These are phyloP conservation scores for Aquilaria agallochum DNA, from an alignment of 441 rosid species.

Conservation along the genomic window DNA sequence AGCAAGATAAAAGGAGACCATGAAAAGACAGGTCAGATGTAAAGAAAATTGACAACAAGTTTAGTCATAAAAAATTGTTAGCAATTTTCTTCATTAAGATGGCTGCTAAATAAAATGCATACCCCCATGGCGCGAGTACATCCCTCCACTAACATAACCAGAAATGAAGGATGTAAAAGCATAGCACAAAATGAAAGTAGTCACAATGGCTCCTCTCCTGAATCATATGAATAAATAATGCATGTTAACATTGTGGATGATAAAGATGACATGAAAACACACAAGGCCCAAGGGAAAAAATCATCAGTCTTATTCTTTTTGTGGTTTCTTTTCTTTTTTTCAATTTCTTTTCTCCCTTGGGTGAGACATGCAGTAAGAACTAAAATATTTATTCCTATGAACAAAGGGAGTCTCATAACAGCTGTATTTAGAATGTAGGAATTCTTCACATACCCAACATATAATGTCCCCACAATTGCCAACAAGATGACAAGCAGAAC, in stretches of 20 bases:
- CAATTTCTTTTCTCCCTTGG: too few relatives aligned
- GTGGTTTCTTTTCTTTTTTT: too few relatives aligned
- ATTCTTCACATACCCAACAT: slow-evolving; percentile 73
- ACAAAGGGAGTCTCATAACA: background rate
- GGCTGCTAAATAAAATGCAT: slow-evolving; percentile 17
- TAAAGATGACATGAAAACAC: background rate
- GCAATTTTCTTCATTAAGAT: too few relatives aligned
- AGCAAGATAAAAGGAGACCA: background rate
- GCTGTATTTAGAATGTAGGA: background rate
- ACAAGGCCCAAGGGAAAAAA: too few relatives aligned
- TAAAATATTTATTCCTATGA: too few relatives aligned
- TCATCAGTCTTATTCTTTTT: too few relatives aligned
- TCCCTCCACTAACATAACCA: slow-evolving; percentile 99
- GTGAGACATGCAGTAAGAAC: too few relatives aligned
- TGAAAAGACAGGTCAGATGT: slow-evolving; percentile 2
- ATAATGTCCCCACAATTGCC: slow-evolving; percentile 92
- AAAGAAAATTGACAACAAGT: slow-evolving; percentile 1
- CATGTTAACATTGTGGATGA: background rate
- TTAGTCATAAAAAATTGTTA: background rate
- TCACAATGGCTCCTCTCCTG: slow-evolving; percentile 99
- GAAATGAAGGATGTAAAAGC: slow-evolving; percentile 96
- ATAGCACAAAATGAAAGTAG: slow-evolving; percentile 96
- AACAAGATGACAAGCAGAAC: slow-evolving; percentile 91
- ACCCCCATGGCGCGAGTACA: slow-evolving; percentile 99
- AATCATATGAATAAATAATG: slow-evolving; percentile 12